phyloP scores from a whole-genome alignment of 2,329 filamentous ascomycete genomes.

The Fusarium sulawesiense region DNA sequence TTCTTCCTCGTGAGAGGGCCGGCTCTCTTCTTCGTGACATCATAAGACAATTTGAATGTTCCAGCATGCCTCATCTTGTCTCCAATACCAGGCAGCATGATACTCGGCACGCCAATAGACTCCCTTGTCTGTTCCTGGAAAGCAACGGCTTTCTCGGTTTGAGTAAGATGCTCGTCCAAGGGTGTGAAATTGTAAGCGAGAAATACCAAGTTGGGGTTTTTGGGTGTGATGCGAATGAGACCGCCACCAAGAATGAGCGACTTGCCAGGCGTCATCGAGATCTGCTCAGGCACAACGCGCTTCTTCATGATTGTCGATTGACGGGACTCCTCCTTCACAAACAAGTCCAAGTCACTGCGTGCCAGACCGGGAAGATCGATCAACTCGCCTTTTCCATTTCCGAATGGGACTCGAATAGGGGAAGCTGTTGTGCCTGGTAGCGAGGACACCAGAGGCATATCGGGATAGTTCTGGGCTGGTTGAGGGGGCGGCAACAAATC shows the following conservation, averaged over 20 bases:
- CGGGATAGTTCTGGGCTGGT: constrained; percentile 78
- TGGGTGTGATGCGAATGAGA: constrained; percentile 86
- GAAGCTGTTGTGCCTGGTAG: constrained; percentile 94
- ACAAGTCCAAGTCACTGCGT: constrained; percentile 76
- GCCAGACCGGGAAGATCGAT: constrained; percentile 91
- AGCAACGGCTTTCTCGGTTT: constrained; percentile 80
- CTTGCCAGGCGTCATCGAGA: constrained; percentile 77
- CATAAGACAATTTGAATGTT: constrained; percentile 77
- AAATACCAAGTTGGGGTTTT: constrained; percentile 69
- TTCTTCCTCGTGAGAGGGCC: constrained; percentile 76
- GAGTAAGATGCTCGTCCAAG: constrained; percentile 79
- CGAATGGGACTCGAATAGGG: constrained; percentile 92
- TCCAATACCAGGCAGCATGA: constrained; percentile 69
- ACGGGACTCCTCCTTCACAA: constrained; percentile 75
- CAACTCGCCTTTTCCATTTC: constrained; percentile 85
- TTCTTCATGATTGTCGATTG: constrained; percentile 80
- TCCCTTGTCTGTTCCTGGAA: constrained; percentile 74
- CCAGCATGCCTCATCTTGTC: constrained; percentile 76
- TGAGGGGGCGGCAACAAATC: constrained; percentile 81
- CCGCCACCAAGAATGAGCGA: constrained; percentile 84
- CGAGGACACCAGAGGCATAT: constrained; percentile 86
- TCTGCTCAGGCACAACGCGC: constrained; percentile 78
- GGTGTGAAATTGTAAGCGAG: constrained; percentile 90
- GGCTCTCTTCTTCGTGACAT: constrained; percentile 83
- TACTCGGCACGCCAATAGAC: constrained; percentile 68